These are phyloP conservation scores for Leishmania martiniquensis DNA, from an alignment of 208 protist genomes.

Conservation along the genomic window DNA sequence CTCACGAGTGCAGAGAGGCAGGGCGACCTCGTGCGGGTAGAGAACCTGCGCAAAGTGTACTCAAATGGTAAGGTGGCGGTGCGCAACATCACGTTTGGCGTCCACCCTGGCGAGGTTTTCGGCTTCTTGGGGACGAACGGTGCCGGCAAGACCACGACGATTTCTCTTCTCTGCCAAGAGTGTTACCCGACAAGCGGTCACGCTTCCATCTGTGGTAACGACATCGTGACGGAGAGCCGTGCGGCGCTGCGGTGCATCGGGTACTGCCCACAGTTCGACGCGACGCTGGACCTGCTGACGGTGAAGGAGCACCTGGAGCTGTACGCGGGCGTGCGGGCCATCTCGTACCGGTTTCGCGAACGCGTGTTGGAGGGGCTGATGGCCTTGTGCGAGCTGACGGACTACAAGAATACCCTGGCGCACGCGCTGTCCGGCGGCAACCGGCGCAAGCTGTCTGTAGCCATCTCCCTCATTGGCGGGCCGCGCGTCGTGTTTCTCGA, in stretches of 20 bases:
- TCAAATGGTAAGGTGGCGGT: constrained; percentile 69
- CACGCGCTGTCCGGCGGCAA: too few relatives aligned
- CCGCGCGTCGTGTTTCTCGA: too few relatives aligned
- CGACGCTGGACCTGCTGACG: constrained; percentile 91
- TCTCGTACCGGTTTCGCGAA: constrained; percentile 34
- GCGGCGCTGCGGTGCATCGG: constrained; percentile 78
- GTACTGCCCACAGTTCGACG: constrained; percentile 96
- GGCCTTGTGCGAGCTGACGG: constrained; percentile 35
- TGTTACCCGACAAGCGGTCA: constrained; percentile 64
- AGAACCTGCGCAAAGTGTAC: constrained; percentile 70
- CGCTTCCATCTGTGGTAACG: constrained; percentile 52
- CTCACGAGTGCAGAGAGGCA: constrained; percentile 27
- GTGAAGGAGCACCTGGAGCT: constrained; percentile 90
- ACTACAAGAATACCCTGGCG: constrained; percentile 33
- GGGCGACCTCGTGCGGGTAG: constrained; percentile 57
- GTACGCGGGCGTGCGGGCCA: constrained; percentile 39
- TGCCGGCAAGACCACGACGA: constrained; percentile 90
- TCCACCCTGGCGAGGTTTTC: constrained; percentile 78
- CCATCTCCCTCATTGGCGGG: too few relatives aligned
- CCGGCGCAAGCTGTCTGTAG: too few relatives aligned
- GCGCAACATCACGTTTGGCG: constrained; percentile 71
- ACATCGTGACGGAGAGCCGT: constrained; percentile 53
- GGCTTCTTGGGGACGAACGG: constrained; percentile 90
- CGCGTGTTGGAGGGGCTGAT: constrained; percentile 39
- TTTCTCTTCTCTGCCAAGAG: constrained; percentile 83